A percentile compares a stretch with the other conserved stretches of the same genome.
Evolutionary conservation across 495 filamentous ascomycete genomes (phyloP).

Genomic region (Xylaria grammica): DNA sequence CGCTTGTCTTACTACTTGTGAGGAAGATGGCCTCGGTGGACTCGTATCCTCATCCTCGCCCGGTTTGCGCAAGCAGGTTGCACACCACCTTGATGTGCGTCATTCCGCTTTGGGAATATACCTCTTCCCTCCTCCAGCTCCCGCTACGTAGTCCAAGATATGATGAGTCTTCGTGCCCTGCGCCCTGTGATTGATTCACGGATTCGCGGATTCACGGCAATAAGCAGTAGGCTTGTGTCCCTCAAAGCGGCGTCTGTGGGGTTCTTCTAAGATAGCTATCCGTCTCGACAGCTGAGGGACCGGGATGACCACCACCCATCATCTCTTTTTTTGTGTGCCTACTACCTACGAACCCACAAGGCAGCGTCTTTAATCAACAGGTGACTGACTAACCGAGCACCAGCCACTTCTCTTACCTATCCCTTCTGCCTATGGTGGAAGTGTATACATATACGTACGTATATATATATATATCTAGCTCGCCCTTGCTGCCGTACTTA

Average conservation of each 20-base stretch:
- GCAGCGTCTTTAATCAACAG: conserved; percentile 32
- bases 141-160: not conserved
- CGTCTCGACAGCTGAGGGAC: conserved; percentile 24
- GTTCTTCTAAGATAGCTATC: conserved; percentile 15
- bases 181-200: conserved; percentile 33
- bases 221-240: conserved; percentile 10
- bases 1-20: not conserved
- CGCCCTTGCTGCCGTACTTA: not conserved
- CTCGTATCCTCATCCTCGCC: conserved; percentile 28
- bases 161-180: conserved; percentile 33
- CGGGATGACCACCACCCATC: conserved; percentile 36
- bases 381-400: conserved; percentile 34
- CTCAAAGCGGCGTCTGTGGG: conserved; percentile 30
- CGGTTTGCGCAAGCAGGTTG: conserved; percentile 23
- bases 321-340: not conserved
- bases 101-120: conserved; percentile 34
- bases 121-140: conserved; percentile 14
- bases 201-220: conserved; percentile 27
- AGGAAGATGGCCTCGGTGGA: not conserved
- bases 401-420: conserved; percentile 21
- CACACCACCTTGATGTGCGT: conserved; percentile 39
- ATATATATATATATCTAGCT: conserved; percentile 40
- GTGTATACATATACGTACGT: conserved; percentile 33
- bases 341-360: conserved; percentile 31
- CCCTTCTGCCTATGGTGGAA: not conserved